Evolutionary conservation across 2,329 filamentous ascomycete genomes (phyloP).

Genomic region (Metarhizium album): DNA sequence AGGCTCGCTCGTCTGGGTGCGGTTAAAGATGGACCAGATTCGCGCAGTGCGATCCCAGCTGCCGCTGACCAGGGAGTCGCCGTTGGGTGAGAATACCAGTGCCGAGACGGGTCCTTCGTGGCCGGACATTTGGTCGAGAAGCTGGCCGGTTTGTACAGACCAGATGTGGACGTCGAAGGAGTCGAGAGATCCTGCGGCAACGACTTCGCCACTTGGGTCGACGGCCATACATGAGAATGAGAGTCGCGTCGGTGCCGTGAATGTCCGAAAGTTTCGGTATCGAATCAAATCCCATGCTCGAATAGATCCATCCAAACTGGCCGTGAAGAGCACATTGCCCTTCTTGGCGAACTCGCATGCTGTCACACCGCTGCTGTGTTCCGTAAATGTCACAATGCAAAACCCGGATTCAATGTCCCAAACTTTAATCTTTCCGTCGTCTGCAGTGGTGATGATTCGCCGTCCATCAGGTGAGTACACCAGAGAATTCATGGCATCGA

Average conservation of each 20-base stretch:
- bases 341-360: constrained; percentile 91
- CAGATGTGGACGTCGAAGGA: constrained; percentile 97
- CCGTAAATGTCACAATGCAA: constrained; percentile 95
- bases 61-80: constrained; percentile 72
- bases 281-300: constrained; percentile 93
- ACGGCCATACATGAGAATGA: constrained; percentile 92
- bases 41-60: constrained; percentile 96
- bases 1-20: constrained; percentile 91
- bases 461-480: constrained; percentile 92
- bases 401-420: constrained; percentile 97
- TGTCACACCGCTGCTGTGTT: constrained; percentile 89
- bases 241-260: constrained; percentile 82
- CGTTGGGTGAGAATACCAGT: constrained; percentile 80
- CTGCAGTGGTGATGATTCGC: constrained; percentile 82
- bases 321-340: constrained; percentile 91
- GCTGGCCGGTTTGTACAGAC: constrained; percentile 94
- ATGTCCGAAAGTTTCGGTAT: constrained; percentile 95
- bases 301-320: constrained; percentile 87
- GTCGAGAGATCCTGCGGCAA: constrained; percentile 89
- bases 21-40: constrained; percentile 89
- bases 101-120: constrained; percentile 91
- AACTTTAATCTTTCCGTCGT: constrained; percentile 97
- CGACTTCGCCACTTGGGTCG: constrained; percentile 93
- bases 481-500: constrained; percentile 88
- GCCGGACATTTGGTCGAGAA: constrained; percentile 81